Conservation (phyloP, 2,329 filamentous ascomycete genomes). For the Daldinia eschscholtzii region DNA sequence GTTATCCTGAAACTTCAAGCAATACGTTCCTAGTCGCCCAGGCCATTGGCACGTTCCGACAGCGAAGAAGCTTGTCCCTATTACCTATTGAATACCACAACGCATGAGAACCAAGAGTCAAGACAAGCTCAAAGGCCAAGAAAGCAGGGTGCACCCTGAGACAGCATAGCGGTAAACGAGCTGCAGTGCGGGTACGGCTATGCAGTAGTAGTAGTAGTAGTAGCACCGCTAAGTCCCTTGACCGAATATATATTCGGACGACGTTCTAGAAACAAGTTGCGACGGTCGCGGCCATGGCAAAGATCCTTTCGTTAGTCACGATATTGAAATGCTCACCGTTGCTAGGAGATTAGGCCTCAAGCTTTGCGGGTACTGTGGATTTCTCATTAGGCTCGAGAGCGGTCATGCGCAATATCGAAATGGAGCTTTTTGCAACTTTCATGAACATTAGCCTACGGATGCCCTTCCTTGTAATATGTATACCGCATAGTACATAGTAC, state of each 20-base stretch:
- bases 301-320: constrained; percentile 31
- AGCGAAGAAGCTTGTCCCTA: constrained; percentile 3
- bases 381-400: constrained; percentile 23
- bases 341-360: constrained; percentile 14
- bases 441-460: constrained; percentile 33
- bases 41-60: constrained; percentile 12
- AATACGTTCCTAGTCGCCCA: neutral
- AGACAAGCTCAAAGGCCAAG: constrained; percentile 38
- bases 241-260: constrained; percentile 28
- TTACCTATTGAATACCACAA: constrained; percentile 12
- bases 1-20: constrained; percentile 10
- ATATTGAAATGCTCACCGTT: constrained; percentile 25
- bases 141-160: constrained; percentile 26
- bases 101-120: constrained; percentile 15
- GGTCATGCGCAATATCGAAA: constrained; percentile 24
- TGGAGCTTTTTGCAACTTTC: constrained; percentile 6
- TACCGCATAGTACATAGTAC: neutral
- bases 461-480: constrained; percentile 14
- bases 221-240: constrained; percentile 29
- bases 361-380: constrained; percentile 30
- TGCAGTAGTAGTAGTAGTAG: constrained; percentile 25
- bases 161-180: constrained; percentile 34
- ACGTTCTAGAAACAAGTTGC: constrained; percentile 35
- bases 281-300: constrained; percentile 33
- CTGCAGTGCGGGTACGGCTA: constrained; percentile 25